phyloP scores from a whole-genome alignment of 805 yeast genomes.

The Kodamaea sagamina region DNA sequence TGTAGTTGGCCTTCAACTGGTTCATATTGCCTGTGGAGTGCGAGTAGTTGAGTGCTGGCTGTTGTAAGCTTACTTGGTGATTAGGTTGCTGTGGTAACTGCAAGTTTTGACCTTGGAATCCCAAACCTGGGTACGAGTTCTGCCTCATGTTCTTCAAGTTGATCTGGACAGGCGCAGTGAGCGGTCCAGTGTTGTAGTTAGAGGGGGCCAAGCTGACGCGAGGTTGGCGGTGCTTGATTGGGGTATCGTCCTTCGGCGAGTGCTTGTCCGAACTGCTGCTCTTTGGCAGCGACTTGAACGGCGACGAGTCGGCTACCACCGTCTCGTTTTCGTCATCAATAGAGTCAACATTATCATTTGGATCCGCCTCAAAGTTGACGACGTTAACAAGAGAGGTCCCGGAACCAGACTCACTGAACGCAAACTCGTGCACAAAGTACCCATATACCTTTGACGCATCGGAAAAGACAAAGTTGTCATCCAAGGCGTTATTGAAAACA shows the following conservation, averaged over 20 bases:
- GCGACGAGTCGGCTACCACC: conserved; percentile 44
- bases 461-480: conserved; percentile 9
- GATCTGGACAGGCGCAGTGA: conserved; percentile 36
- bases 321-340: conserved; percentile 39
- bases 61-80: conserved; percentile 6
- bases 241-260: conserved; percentile 15
- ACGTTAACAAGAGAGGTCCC: conserved; percentile 16
- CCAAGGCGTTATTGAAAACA: conserved; percentile 26
- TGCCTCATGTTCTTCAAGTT: conserved; percentile 8
- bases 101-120: not conserved
- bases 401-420: conserved; percentile 12
- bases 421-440: conserved; percentile 29
- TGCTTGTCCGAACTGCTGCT: conserved; percentile 2
- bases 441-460: conserved; percentile 19
- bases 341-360: conserved; percentile 3
- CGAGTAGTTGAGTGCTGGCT: conserved; percentile 15
- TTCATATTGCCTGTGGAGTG: conserved; percentile 21
- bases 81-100: conserved; percentile 4
- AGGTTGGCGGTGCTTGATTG: conserved; percentile 18
- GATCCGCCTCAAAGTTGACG: conserved; percentile 14
- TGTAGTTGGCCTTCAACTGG: conserved; percentile 9
- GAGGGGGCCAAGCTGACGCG: conserved; percentile 22
- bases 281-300: conserved; percentile 29
- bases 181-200: conserved; percentile 26
- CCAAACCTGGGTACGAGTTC: conserved; percentile 4